phyloP scores from a whole-genome alignment of 345 rosid genomes.

The Clarkia xantiana region DNA sequence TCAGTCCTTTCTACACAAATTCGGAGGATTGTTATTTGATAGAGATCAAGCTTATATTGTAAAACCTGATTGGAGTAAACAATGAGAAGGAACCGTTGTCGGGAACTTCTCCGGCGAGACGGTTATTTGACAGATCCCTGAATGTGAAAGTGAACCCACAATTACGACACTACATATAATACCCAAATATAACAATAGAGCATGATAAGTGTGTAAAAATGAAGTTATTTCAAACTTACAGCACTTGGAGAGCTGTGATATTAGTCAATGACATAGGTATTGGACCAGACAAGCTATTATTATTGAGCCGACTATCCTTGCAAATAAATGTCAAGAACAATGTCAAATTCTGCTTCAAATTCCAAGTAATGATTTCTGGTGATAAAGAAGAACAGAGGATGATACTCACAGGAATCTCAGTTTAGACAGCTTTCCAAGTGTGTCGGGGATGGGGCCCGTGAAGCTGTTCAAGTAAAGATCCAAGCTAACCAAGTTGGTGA shows the following conservation, averaged over 20 bases:
- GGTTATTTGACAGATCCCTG: constrained; percentile 95
- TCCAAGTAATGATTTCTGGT: neutral
- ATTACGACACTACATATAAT: no score
- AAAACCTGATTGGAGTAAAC: constrained; percentile 93
- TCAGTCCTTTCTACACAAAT: no score
- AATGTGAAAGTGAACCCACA: no score
- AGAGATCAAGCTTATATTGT: no score
- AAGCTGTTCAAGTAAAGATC: constrained; percentile 95
- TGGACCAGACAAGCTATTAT: constrained; percentile 70
- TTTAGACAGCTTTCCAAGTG: constrained; percentile 79
- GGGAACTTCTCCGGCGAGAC: constrained; percentile 83
- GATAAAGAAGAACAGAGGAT: neutral
- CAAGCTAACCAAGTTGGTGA: constrained; percentile 93
- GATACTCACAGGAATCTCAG: constrained; percentile 83
- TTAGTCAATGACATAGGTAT: constrained; percentile 89
- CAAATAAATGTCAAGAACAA: constrained; percentile 15
- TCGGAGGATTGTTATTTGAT: no score
- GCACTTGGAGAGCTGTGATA: constrained; percentile 76
- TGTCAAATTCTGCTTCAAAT: neutral
- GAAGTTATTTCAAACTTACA: constrained; percentile 37
- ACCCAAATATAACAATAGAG: no score
- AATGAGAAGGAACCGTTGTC: constrained; percentile 97
- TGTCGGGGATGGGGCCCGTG: constrained; percentile 74
- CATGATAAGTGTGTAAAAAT: neutral
- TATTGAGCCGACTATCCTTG: constrained; percentile 88